Evolutionary conservation across 768 basidiomycete species (phyloP).

Genomic region (Trichaptum fuscoviolaceum): DNA sequence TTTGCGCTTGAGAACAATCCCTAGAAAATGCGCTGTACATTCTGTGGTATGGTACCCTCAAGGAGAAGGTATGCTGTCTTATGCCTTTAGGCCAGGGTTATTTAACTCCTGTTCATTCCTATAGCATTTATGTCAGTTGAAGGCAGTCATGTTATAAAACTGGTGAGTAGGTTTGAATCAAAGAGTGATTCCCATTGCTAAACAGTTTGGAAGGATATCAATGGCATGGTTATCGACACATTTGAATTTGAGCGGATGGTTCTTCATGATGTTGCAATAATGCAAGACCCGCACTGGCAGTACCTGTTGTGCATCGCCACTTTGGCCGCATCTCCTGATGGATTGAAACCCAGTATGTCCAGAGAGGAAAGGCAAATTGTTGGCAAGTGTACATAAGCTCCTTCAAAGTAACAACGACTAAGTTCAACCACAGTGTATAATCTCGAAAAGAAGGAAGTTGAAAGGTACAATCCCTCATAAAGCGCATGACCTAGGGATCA

Average conservation of each 20-base stretch:
- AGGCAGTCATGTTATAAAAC: constrained; percentile 51
- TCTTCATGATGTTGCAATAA: constrained; percentile 66
- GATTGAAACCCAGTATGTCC: constrained; percentile 65
- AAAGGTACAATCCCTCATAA: constrained; percentile 41
- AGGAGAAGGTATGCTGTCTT: constrained; percentile 44
- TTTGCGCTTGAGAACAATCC: constrained; percentile 61
- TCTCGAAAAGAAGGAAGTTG: constrained; percentile 55
- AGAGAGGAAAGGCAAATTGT: constrained; percentile 69
- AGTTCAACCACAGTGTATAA: constrained; percentile 50
- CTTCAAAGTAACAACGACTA: neutral
- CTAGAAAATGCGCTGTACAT: constrained; percentile 49
- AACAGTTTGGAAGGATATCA: constrained; percentile 41
- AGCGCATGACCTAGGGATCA: neutral
- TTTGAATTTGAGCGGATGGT: constrained; percentile 59
- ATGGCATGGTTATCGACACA: constrained; percentile 49
- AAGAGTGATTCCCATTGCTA: neutral
- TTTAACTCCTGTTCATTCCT: neutral
- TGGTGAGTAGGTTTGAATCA: constrained; percentile 36
- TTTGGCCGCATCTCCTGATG: constrained; percentile 52
- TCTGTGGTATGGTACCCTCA: constrained; percentile 65
- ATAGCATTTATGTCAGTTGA: constrained; percentile 70
- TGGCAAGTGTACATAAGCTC: constrained; percentile 32
- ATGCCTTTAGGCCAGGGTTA: constrained; percentile 2
- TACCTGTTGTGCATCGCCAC: constrained; percentile 67
- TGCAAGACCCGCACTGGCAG: constrained; percentile 56